Evolutionary conservation across 1,139 yeast genomes (phyloP).

Genomic region (Hyphopichia fennica): DNA sequence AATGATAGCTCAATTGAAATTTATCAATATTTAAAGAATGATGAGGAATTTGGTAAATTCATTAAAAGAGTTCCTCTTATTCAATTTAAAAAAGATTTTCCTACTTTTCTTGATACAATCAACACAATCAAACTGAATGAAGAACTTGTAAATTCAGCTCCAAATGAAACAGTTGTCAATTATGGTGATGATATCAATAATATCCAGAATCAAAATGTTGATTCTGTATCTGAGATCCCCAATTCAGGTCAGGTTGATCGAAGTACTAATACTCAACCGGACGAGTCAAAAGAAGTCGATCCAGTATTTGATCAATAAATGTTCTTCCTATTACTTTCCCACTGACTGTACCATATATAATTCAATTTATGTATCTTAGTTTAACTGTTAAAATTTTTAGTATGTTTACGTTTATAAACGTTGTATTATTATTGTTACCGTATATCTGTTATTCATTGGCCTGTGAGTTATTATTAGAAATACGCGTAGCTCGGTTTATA

Average conservation of each 20-base stretch:
- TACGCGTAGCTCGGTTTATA: no score
- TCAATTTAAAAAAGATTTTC: constrained; percentile 3
- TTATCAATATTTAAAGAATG: neutral
- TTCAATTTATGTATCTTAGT: neutral
- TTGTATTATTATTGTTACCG: neutral
- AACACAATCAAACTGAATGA: neutral
- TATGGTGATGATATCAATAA: neutral
- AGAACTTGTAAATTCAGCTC: neutral
- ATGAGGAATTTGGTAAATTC: neutral
- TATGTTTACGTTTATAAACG: no score
- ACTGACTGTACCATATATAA: neutral
- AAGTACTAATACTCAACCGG: neutral
- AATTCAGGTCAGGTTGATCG: no score
- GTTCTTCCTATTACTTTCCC: neutral
- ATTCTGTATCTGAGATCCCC: no score
- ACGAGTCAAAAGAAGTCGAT: constrained; percentile 1
- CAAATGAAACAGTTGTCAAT: neutral
- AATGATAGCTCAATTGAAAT: constrained; percentile 17
- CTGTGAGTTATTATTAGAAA: neutral
- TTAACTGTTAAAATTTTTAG: neutral
- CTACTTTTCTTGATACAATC: neutral
- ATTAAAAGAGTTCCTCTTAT: neutral
- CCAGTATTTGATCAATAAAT: neutral
- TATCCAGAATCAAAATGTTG: no score
- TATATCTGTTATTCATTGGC: no score